Conservation (phyloP, 1,284 basidiomycete genomes). For the Leccinum colubrinum region DNA sequence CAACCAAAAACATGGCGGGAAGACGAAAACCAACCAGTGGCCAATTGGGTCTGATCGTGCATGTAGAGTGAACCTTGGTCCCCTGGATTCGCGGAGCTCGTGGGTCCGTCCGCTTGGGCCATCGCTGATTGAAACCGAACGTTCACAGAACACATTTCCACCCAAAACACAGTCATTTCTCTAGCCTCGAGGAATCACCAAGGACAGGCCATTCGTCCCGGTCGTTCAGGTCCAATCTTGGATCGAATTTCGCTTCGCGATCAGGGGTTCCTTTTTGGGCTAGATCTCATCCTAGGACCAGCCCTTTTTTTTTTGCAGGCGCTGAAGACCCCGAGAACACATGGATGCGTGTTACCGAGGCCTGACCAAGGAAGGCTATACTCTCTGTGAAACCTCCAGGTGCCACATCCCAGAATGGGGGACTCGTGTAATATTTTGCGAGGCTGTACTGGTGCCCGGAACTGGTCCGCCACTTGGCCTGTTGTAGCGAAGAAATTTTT, state of each 20-base stretch:
- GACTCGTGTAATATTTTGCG: constrained; percentile 23
- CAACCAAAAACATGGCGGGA: constrained; percentile 35
- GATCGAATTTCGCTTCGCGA: constrained; percentile 25
- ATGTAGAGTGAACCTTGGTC: constrained; percentile 28
- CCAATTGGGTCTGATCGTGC: constrained; percentile 35
- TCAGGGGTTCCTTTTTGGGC: constrained; percentile 25
- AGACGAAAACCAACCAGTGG: constrained; percentile 23
- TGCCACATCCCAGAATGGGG: constrained; percentile 14
- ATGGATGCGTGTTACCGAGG: constrained; percentile 27
- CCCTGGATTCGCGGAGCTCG: constrained; percentile 36
- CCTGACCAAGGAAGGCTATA: constrained; percentile 34
- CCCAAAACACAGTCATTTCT: constrained; percentile 21
- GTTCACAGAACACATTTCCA: constrained; percentile 24
- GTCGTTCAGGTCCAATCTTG: constrained; percentile 23
- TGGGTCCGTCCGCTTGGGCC: constrained; percentile 29
- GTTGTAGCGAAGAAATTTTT: constrained; percentile 19
- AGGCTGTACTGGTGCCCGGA: constrained; percentile 24
- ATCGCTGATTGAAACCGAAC: constrained; percentile 27
- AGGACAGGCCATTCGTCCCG: constrained; percentile 15
- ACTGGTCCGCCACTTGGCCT: constrained; percentile 9
- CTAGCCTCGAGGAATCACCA: constrained; percentile 22
- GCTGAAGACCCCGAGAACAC: constrained; percentile 27
- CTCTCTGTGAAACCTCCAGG: constrained; percentile 22
- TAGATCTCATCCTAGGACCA: constrained; percentile 20
- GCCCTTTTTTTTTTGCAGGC: constrained; percentile 25